Percentiles rank a stretch among this genome's conserved stretches.
These are phyloP conservation scores for Candida oleophila DNA, from an alignment of 805 yeast species.

Conservation along the genomic window DNA sequence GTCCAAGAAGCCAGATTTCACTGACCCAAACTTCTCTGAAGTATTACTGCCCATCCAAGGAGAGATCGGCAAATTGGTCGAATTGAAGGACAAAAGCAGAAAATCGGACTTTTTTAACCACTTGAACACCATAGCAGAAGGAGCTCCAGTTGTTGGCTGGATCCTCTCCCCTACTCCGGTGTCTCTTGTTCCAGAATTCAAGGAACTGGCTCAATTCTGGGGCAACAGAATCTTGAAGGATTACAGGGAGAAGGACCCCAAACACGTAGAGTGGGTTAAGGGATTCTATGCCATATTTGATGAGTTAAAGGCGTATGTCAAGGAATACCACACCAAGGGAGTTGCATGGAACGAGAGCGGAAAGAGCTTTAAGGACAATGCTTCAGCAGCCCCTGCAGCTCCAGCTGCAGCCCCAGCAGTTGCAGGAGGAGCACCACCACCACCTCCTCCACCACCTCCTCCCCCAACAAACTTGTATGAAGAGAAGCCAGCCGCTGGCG, in stretches of 20 bases:
- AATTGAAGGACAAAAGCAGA: conserved; percentile 74
- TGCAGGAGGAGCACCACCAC: conserved; percentile 52
- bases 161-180: conserved; percentile 74
- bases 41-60: conserved; percentile 70
- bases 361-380: conserved; percentile 51
- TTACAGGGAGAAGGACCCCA: conserved; percentile 65
- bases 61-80: conserved; percentile 54
- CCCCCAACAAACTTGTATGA: conserved; percentile 78
- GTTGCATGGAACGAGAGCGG: conserved; percentile 72
- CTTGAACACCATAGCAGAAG: conserved; percentile 83
- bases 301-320: conserved; percentile 68
- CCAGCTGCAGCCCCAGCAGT: conserved; percentile 36
- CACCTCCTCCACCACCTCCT: conserved; percentile 90
- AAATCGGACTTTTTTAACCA: conserved; percentile 63
- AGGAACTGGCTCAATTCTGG: conserved; percentile 93
- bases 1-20: conserved; percentile 63
- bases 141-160: conserved; percentile 91
- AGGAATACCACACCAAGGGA: conserved; percentile 82
- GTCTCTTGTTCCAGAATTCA: conserved; percentile 73
- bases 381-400: conserved; percentile 35
- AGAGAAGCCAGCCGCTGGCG: conserved; percentile 32
- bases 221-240: conserved; percentile 87
- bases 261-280: conserved; percentile 81
- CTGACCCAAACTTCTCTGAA: conserved; percentile 52
- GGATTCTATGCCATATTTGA: conserved; percentile 62